Percentiles rank a stretch among this genome's conserved stretches.
Conservation (phyloP, 192 early-diverging fungal species). For the Borealophlyctis nickersoniae region DNA sequence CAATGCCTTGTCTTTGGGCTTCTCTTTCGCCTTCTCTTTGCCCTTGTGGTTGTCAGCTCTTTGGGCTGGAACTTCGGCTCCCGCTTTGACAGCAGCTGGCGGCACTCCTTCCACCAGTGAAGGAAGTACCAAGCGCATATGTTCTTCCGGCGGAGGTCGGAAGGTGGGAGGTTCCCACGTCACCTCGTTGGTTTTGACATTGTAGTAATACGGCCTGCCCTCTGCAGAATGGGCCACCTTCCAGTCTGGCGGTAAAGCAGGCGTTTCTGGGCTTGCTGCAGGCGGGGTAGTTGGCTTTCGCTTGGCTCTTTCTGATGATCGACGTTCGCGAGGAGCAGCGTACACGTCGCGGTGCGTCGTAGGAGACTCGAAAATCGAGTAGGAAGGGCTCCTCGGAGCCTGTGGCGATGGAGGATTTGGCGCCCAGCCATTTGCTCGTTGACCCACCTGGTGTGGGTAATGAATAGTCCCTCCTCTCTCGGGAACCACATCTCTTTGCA, state of each 20-base stretch:
- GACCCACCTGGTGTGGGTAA: too few relatives aligned
- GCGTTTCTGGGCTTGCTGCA: background rate
- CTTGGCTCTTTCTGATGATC: conserved; percentile 5
- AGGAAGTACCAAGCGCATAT: background rate
- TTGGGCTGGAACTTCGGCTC: background rate
- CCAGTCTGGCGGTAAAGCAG: conserved; percentile 34
- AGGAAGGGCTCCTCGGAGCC: background rate
- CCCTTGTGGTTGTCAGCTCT: background rate
- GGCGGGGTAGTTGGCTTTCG: background rate
- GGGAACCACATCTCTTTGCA: too few relatives aligned
- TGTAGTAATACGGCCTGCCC: conserved; percentile 36
- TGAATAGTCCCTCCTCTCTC: too few relatives aligned
- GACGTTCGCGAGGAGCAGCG: background rate
- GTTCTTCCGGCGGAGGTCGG: background rate
- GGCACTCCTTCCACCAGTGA: background rate
- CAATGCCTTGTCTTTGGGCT: background rate
- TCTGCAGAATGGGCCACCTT: conserved; percentile 22
- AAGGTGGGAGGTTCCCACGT: conserved; percentile 35
- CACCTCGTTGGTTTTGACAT: conserved; percentile 9
- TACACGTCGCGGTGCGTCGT: background rate
- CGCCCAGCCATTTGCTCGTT: conserved; percentile 1
- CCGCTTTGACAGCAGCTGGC: background rate
- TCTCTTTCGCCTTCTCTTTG: background rate
- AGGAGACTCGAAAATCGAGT: background rate
- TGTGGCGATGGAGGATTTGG: background rate